Percentiles rank a stretch among this genome's conserved stretches.
phyloP scores from a whole-genome alignment of 371 early-diverging fungal genomes.

The Mortierella sp. region DNA sequence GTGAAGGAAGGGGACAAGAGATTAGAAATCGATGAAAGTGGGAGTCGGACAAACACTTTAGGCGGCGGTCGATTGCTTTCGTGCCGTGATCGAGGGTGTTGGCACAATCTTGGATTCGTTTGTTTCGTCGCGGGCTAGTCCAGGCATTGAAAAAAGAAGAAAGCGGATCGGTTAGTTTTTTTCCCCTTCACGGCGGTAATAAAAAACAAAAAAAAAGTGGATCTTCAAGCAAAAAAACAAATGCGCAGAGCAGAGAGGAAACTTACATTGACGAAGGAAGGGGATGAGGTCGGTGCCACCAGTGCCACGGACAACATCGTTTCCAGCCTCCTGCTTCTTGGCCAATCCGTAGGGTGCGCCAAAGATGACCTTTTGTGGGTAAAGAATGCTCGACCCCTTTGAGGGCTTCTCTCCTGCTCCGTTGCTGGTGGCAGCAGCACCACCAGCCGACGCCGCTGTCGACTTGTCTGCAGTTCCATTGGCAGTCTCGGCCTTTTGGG shows the following conservation, averaged over 20 bases:
- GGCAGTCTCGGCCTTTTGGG: constrained; percentile 37
- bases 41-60: constrained; percentile 7
- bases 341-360: constrained; percentile 70
- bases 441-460: constrained; percentile 1
- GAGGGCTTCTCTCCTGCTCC: constrained; percentile 14
- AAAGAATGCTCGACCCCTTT: constrained; percentile 61
- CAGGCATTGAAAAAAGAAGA: constrained; percentile 26
- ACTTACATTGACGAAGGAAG: constrained; percentile 72
- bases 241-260: not conserved
- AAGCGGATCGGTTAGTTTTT: not conserved
- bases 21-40: constrained; percentile 7
- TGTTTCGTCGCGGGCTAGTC: constrained; percentile 78
- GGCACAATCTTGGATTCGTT: constrained; percentile 58
- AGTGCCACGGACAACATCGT: constrained; percentile 86
- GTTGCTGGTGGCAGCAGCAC: constrained; percentile 1
- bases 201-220: constrained; percentile 1
- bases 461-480: constrained; percentile 20
- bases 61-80: constrained; percentile 23
- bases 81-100: constrained; percentile 24
- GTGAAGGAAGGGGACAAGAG: not conserved
- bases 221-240: not conserved
- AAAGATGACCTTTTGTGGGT: constrained; percentile 67
- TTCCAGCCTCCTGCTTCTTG: constrained; percentile 60
- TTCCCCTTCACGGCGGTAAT: not conserved
- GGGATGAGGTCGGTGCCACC: constrained; percentile 97